A percentile compares a stretch with the other conserved stretches of the same genome.
Evolutionary conservation across 2,329 filamentous ascomycete species (phyloP).

Genomic region (Tricladium varicosporioides): DNA sequence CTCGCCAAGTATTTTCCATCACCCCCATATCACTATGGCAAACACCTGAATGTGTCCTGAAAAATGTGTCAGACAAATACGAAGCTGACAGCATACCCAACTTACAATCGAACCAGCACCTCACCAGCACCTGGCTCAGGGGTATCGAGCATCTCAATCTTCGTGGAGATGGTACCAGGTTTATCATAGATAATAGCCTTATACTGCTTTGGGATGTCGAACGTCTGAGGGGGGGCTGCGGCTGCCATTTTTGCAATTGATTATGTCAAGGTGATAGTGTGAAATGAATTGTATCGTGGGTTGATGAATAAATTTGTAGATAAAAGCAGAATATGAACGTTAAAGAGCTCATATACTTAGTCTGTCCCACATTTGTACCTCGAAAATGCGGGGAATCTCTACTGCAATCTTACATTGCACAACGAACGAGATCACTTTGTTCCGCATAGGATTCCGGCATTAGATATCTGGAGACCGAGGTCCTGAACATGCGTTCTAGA

Average conservation of each 20-base stretch:
- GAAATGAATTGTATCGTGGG: not conserved
- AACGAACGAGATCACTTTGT: no score
- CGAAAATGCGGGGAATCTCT: no score
- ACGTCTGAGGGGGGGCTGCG: slow-evolving; percentile 21
- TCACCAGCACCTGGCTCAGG: slow-evolving; percentile 63
- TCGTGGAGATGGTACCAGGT: slow-evolving; percentile 62
- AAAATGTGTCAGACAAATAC: slow-evolving; percentile 2
- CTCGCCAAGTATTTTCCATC: slow-evolving; percentile 44
- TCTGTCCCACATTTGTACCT: no score
- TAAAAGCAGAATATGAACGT: no score
- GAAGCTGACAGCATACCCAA: not conserved
- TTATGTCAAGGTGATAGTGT: not conserved
- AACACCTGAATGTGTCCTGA: slow-evolving; percentile 60
- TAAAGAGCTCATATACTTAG: no score
- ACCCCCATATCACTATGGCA: slow-evolving; percentile 63
- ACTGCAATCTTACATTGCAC: no score
- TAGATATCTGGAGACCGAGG: no score
- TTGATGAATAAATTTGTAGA: not conserved
- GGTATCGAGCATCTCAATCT: slow-evolving; percentile 60
- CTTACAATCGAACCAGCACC: slow-evolving; percentile 59
- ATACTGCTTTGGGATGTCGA: slow-evolving; percentile 54
- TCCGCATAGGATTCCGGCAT: no score
- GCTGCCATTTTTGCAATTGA: slow-evolving; percentile 26
- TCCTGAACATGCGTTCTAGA: no score
- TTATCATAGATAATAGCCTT: slow-evolving; percentile 65